Base-by-base conservation (phyloP, 805 yeast species). In the Saccharomycopsis babjevae region DNA sequence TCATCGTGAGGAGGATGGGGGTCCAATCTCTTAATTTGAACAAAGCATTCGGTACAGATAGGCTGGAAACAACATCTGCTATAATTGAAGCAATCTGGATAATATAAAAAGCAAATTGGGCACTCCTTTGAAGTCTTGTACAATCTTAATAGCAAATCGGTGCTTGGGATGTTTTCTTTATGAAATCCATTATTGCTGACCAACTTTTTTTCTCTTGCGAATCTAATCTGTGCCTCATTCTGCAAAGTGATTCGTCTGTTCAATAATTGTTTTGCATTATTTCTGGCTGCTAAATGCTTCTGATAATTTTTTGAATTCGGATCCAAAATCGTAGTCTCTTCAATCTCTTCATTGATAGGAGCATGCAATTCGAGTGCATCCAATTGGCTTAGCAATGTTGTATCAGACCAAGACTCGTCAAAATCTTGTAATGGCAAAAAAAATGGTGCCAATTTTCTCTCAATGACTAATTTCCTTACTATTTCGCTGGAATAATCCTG, bases 11-110 rank as follows among this genome's bases (percentile, higher is more conserved):
- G 97, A 39, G 91, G 89, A 73, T 93, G 98, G 0, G 99, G 98
- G 11, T 89, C 96, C 39, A 84, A 75, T 58, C 99, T 80, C 71
- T 89, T 90, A 70, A 93, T 91, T 72, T 93, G 97, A 11, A 93
- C 97, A 79, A 93, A 94, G 70, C 99, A 93, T 73, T 93, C 98
- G 1, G 97, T 81, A 73, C 99, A 94, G 22, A 93, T 91, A 1
- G 96, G 92, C 71, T 93, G 98, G 57, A 82, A 81, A 71, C 99
- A 93, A 72, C 99, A 93, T 54, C 96, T 78, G 8, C 96, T 86
- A 59, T 80, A 72, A 73, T 94, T 94, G 64, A 92, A 72, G 67
- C 83, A 81, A 32, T 81, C 78, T 1, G 98, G 97, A 72, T 86
- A 91, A 69, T 80, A 89, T 10, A 94, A 77, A 70, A 93, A 93